These are phyloP conservation scores for Talaromyces sp. DNA, from an alignment of 2,329 filamentous ascomycete genomes.

Conservation along the genomic window DNA sequence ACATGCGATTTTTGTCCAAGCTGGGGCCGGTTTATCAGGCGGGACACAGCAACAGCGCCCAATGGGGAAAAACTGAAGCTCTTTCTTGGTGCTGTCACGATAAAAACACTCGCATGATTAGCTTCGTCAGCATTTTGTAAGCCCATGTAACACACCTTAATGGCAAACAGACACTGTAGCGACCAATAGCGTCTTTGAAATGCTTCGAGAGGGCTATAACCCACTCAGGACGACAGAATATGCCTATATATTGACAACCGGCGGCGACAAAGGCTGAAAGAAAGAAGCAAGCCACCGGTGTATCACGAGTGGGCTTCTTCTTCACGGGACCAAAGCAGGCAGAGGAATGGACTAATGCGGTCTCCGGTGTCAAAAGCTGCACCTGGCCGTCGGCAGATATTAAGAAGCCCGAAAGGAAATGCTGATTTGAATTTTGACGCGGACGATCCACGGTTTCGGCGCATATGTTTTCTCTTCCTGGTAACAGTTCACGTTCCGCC, in stretches of 20 bases:
- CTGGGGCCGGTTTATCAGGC: neutral
- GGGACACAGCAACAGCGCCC: neutral
- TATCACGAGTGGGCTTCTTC: neutral
- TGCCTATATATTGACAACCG: neutral
- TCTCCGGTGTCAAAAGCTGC: constrained; percentile 9
- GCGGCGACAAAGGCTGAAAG: neutral
- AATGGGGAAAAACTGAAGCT: neutral
- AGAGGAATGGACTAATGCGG: neutral
- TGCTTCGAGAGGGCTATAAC: neutral
- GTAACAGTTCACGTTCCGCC: neutral
- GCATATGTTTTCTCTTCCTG: constrained; percentile 1
- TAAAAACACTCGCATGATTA: neutral
- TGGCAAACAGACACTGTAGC: neutral
- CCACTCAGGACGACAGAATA: neutral
- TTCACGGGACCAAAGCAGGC: neutral
- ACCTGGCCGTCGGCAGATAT: constrained; percentile 6
- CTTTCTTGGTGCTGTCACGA: neutral
- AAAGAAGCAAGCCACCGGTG: neutral
- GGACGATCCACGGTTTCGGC: neutral
- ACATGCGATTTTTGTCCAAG: neutral
- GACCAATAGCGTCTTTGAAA: neutral
- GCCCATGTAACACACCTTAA: neutral
- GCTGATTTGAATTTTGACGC: neutral
- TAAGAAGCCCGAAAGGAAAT: constrained; percentile 1
- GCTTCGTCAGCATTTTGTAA: neutral